These are phyloP conservation scores for Perilla frutescens DNA, from an alignment of 257 asterid genomes.

Conservation along the genomic window DNA sequence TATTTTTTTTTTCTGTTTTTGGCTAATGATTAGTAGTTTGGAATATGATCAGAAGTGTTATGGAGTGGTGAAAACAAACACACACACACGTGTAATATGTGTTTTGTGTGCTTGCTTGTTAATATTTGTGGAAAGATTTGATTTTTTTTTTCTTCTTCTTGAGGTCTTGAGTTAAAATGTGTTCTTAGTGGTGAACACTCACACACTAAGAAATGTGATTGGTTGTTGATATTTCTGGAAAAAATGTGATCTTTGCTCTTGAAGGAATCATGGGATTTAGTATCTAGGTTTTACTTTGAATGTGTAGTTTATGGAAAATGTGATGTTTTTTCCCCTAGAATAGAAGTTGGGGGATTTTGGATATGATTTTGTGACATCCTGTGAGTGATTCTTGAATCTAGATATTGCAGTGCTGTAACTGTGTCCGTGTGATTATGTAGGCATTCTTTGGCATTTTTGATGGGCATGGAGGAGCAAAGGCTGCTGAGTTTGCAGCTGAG, in stretches of 20 bases:
- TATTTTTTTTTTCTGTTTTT: constrained; percentile 1
- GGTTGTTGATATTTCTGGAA: background rate
- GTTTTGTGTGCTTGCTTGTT: background rate
- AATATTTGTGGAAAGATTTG: background rate
- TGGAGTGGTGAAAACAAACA: background rate
- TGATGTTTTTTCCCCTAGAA: background rate
- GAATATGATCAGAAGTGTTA: background rate
- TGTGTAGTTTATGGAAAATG: too few species aligned
- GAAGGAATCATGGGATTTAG: background rate
- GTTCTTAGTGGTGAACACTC: background rate
- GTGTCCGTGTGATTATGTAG: constrained; percentile 35
- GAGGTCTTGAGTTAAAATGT: background rate
- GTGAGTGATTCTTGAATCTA: constrained; percentile 2
- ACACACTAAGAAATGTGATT: background rate
- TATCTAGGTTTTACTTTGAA: background rate
- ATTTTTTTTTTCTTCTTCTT: background rate
- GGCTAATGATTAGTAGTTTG: background rate
- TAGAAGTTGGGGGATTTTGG: background rate
- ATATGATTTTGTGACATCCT: background rate
- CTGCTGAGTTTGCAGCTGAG: constrained; percentile 75
- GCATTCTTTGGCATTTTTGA: constrained; percentile 76
- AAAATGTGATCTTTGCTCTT: background rate
- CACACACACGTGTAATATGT: background rate
- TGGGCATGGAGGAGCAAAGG: constrained; percentile 84
- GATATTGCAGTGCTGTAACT: background rate